A percentile compares a stretch with the other conserved stretches of the same genome.
Evolutionary conservation across 495 filamentous ascomycete species (phyloP).

Genomic region (Daldinia bambusicola): DNA sequence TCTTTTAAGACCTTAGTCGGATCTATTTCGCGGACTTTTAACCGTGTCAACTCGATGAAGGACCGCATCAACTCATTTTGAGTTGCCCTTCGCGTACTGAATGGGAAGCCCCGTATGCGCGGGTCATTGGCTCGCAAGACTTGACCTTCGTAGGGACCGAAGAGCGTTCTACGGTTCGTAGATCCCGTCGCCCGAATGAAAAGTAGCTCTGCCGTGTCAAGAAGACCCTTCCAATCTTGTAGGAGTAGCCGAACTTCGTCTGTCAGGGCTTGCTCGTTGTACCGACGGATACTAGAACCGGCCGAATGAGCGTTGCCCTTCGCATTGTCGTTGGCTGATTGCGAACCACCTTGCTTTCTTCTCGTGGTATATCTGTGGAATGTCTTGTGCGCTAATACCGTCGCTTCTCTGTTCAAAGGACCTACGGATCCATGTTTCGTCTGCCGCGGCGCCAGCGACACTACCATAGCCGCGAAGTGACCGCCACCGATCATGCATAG

Average conservation of each 20-base stretch:
- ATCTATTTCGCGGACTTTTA: constrained; percentile 79
- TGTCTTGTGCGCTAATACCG: constrained; percentile 92
- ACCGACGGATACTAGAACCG: constrained; percentile 85
- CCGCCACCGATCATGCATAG: constrained; percentile 98
- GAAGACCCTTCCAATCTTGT: constrained; percentile 80
- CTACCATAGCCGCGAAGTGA: constrained; percentile 96
- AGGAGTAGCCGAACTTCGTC: constrained; percentile 84
- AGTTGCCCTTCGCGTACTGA: constrained; percentile 92
- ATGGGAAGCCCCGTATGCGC: constrained; percentile 89
- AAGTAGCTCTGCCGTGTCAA: constrained; percentile 82
- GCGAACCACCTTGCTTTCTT: constrained; percentile 93
- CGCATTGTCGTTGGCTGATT: constrained; percentile 89
- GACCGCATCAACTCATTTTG: constrained; percentile 92
- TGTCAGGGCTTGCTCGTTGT: constrained; percentile 89
- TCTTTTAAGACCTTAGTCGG: constrained; percentile 66
- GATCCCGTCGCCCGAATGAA: constrained; percentile 91
- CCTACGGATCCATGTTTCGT: constrained; percentile 71
- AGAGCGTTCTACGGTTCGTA: constrained; percentile 84
- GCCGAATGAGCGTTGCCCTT: constrained; percentile 95
- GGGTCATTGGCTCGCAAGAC: constrained; percentile 83
- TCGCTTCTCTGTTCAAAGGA: constrained; percentile 78
- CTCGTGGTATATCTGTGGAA: constrained; percentile 97
- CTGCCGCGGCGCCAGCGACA: constrained; percentile 83
- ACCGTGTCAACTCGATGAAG: constrained; percentile 89
- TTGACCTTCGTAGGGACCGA: constrained; percentile 90